A percentile compares a stretch with the other conserved stretches of the same genome.
These are phyloP conservation scores for Chaetomium cochliodes DNA, from an alignment of 495 filamentous ascomycete species.

Conservation along the genomic window DNA sequence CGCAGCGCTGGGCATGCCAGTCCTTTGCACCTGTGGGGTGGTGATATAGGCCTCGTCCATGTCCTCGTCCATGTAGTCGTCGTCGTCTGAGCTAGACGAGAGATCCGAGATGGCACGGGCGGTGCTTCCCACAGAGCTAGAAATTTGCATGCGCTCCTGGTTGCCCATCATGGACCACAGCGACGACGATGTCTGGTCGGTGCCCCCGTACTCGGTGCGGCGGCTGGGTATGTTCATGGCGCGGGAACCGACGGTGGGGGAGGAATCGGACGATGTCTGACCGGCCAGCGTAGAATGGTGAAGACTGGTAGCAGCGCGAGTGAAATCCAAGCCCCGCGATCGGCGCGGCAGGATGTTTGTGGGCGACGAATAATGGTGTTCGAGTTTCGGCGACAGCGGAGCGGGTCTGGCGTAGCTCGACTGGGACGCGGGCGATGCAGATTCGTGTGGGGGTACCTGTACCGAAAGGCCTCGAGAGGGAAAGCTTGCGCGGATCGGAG, in stretches of 20 bases:
- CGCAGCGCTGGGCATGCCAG: constrained; percentile 44
- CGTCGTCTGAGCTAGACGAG: constrained; percentile 72
- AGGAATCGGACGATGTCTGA: constrained; percentile 89
- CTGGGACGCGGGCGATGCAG: constrained; percentile 39
- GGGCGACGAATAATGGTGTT: constrained; percentile 72
- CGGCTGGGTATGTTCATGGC: constrained; percentile 72
- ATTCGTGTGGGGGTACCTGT: constrained; percentile 57
- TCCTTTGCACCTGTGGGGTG: constrained; percentile 64
- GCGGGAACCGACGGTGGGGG: constrained; percentile 75
- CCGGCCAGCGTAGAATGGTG: constrained; percentile 93
- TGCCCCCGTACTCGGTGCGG: constrained; percentile 37
- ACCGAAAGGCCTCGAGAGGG: constrained; percentile 64
- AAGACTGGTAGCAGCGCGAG: constrained; percentile 88
- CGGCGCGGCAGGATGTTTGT: constrained; percentile 77
- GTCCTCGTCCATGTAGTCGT: constrained; percentile 78
- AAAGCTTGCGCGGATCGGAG: constrained; percentile 61
- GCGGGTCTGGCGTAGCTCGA: constrained; percentile 60
- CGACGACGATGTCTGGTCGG: constrained; percentile 43
- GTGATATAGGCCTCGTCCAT: constrained; percentile 72
- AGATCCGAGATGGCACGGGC: constrained; percentile 76
- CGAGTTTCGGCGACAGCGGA: constrained; percentile 82
- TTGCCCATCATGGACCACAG: constrained; percentile 51
- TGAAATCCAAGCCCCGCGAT: constrained; percentile 85
- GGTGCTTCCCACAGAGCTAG: constrained; percentile 82
- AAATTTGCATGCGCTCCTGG: constrained; percentile 69